A percentile compares a stretch with the other conserved stretches of the same genome.
Conservation (phyloP, 208 protist species). For the Leishmania gerbilli region DNA sequence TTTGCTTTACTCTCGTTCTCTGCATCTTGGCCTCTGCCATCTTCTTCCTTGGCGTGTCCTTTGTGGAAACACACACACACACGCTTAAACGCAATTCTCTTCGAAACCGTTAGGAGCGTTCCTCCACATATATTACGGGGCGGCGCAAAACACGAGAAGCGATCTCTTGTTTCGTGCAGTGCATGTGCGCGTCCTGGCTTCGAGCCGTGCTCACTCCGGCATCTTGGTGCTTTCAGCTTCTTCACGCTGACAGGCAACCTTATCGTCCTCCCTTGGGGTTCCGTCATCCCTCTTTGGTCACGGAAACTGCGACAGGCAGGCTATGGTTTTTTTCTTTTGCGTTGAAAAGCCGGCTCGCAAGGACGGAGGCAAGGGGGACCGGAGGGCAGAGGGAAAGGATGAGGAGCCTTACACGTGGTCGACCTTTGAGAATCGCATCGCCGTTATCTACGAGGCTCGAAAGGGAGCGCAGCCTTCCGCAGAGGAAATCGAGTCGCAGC, state of each 20-base stretch:
- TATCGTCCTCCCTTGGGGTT: background rate
- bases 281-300: background rate
- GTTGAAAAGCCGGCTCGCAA: conserved; percentile 3
- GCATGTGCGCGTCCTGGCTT: background rate
- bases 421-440: conserved; percentile 31
- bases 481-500: conserved; percentile 27
- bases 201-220: background rate
- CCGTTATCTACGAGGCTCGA: conserved; percentile 27
- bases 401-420: conserved; percentile 29
- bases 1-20: background rate
- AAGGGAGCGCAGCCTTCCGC: conserved; percentile 17
- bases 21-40: background rate
- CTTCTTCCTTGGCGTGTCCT: background rate
- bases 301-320: background rate
- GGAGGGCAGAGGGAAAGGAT: conserved; percentile 8
- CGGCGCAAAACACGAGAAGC: background rate
- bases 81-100: background rate
- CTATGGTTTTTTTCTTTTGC: conserved; percentile 19
- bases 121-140: background rate
- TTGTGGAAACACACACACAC: background rate
- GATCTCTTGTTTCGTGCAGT: background rate
- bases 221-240: background rate
- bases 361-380: background rate
- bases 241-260: too few relatives aligned
- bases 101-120: background rate